phyloP scores from a whole-genome alignment of 2,329 filamentous ascomycete species.

The Paracoccidioides brasiliensis region DNA sequence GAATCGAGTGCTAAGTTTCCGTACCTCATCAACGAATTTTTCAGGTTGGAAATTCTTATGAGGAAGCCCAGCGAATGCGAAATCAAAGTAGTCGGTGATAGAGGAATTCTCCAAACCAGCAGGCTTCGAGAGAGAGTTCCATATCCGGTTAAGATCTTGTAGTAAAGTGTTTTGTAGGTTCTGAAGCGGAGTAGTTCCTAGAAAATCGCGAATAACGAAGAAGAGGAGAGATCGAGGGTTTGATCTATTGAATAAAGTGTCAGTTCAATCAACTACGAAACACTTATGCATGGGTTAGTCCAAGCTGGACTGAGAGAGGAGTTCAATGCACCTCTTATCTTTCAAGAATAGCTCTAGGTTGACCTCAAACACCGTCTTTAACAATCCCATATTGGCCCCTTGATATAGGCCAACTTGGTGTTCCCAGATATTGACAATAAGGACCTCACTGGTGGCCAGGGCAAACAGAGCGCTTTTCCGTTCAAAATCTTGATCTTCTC shows the following conservation, averaged over 20 bases:
- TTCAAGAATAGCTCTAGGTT: slow-evolving; percentile 95
- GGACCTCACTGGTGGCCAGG: slow-evolving; percentile 88
- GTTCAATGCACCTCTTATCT: slow-evolving; percentile 62
- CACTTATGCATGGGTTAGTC: neutral
- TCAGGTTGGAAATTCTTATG: slow-evolving; percentile 96
- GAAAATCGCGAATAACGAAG: slow-evolving; percentile 96
- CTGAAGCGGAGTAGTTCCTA: slow-evolving; percentile 77
- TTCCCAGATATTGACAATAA: slow-evolving; percentile 99
- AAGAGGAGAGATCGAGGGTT: slow-evolving; percentile 85
- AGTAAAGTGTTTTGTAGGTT: slow-evolving; percentile 85
- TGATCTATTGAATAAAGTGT: slow-evolving; percentile 40
- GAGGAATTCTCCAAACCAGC: slow-evolving; percentile 71
- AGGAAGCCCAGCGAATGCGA: slow-evolving; percentile 86
- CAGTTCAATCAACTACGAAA: neutral
- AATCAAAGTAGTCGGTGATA: slow-evolving; percentile 97
- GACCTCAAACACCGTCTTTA: slow-evolving; percentile 98
- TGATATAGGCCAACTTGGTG: slow-evolving; percentile 97
- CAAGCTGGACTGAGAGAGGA: neutral
- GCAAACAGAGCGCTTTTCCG: slow-evolving; percentile 96
- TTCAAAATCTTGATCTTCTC: slow-evolving; percentile 98
- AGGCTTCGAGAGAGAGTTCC: slow-evolving; percentile 86
- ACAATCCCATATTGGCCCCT: slow-evolving; percentile 93
- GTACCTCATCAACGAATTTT: slow-evolving; percentile 70
- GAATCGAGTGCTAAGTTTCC: slow-evolving; percentile 69
- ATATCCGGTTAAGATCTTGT: slow-evolving; percentile 83